Evolutionary conservation across 257 asterid genomes (phyloP), one percentile per base, ranked within the genome.

Genomic region (Solanum dulcamara): DNA sequence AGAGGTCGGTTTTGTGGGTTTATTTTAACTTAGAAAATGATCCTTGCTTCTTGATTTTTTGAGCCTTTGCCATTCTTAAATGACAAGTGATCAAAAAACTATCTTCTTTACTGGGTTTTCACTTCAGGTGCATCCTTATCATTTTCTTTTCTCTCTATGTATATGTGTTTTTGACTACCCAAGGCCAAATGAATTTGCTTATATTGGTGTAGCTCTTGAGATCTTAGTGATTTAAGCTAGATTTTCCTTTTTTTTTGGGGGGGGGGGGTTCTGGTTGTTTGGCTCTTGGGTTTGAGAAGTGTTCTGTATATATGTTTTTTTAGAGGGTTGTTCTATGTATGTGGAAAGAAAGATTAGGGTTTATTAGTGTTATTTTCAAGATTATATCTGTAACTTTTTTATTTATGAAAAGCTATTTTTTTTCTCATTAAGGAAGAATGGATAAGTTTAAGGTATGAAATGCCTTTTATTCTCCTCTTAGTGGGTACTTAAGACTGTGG

Each of bases 211-310:
- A 37, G 32, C n/a, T 50, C 79, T 70, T 51, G 53, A 42, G 86
- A 84, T 84, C 74, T 74, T 85, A 37, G 37, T n/a, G 51, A 57
- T 55, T 74, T 72, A 67, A 74, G 87, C 83, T 84, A 28, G 59
- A 51, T 24, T 62, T 83, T 5, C 35, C 32, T 32, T 13, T 11
- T n/a, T 24, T 28, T 64, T 10, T n/a, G n/a, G n/a, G n/a, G 42
- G 6, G 26, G 13, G 9, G 37, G 37, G 7, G 66, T 83, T 83
- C 85, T 62, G 35, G 59, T 28, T 28, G 40, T 44, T 35, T 30
- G 24, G 66, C 46, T 74, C 35, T 42, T 74, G 57, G 18, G 37
- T 74, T 38, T 38, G 20, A 72, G 7, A 33, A 68, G 46, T 37
- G 53, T 38, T 24, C n/a, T 17, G 2, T 72, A 26, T n/a, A 53